Evolutionary conservation across 2,329 filamentous ascomycete species (phyloP), one percentile per base, ranked within the genome.

Genomic region (Pyricularia pennisetigena): DNA sequence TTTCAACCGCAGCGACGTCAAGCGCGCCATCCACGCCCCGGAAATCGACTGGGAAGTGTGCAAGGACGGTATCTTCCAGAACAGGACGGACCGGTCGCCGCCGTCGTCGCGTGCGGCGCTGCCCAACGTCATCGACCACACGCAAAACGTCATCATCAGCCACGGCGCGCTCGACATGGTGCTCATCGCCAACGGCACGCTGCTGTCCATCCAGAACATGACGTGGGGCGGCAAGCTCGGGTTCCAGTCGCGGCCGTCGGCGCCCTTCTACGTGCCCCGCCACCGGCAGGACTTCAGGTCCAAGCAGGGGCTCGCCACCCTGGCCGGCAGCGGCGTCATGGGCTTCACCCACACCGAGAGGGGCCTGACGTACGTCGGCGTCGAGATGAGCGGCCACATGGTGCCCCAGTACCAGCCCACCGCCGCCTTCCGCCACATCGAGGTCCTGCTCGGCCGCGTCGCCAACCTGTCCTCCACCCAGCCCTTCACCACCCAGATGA

Each of bases 131-230:
- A 92, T 94, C 71, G 90, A 94, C 73, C 81, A 82, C 30, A 90
- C 90, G 1, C 83, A 89, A 65, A 88, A 89, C 70, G 90, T 91
- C 10, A 83, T 94, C 41, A 91, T 94, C 71, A 89, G 83, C 1
- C 90, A 94, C 74, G 91, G 90, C 12, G 79, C 84, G 66, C 82
- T 89, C 16, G 91, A 93, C 78, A 90, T 84, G 74, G 83, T 90
- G 69, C 82, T 92, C 20, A 80, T 89, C 29, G 80, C 83, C 72
- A 90, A 90, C 75, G 90, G 90, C 23, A 90, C 90, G 0, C 80
- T 94, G 1, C 80, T 92, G 5, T 84, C 85, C 0, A 88, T 93
- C 69, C 90, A 94, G 75, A 93, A 93, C 79, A 91, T 93, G 87
- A 93, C 90, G 0, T 94, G 88, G 87, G 88, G 91, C 71, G 84